Conservation (phyloP, 768 basidiomycete species). For the Melanogaster broomeanus region DNA sequence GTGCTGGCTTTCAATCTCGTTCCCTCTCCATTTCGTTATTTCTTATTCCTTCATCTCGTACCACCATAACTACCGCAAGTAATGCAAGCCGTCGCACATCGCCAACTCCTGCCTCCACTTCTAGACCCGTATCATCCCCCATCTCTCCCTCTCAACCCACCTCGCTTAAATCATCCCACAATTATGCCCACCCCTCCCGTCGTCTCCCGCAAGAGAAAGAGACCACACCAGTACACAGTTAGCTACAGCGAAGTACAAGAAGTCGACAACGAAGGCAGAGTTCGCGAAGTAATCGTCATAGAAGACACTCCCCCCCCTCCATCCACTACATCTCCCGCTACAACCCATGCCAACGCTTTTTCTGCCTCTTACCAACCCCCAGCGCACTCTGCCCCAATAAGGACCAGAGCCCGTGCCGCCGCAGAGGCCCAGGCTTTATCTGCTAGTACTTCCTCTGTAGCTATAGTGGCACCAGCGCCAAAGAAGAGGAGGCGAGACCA, state of each 20-base stretch:
- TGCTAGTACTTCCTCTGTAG: constrained; percentile 61
- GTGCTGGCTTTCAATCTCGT: constrained; percentile 39
- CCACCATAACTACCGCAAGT: constrained; percentile 58
- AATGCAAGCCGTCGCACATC: constrained; percentile 73
- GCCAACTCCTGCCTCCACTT: constrained; percentile 61
- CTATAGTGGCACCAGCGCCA: constrained; percentile 64
- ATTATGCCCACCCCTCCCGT: constrained; percentile 72
- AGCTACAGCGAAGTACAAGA: constrained; percentile 89
- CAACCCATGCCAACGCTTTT: constrained; percentile 68
- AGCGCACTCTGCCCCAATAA: constrained; percentile 69
- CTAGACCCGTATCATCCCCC: constrained; percentile 69
- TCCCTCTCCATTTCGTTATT: constrained; percentile 16
- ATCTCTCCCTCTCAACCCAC: constrained; percentile 48
- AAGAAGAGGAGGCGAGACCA: constrained; percentile 87
- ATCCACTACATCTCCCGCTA: constrained; percentile 70
- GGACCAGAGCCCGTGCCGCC: constrained; percentile 84
- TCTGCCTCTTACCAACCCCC: constrained; percentile 84
- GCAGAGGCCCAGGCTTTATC: constrained; percentile 82
- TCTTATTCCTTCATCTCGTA: constrained; percentile 15
- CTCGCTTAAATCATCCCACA: constrained; percentile 51
- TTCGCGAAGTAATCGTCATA: constrained; percentile 89
- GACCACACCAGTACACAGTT: constrained; percentile 77
- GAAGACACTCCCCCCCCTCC: constrained; percentile 89
- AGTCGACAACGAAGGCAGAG: constrained; percentile 73
- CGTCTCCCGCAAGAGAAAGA: constrained; percentile 79